Conservation (phyloP, 2,329 filamentous ascomycete genomes). For the Mycocentrospora acerina region DNA sequence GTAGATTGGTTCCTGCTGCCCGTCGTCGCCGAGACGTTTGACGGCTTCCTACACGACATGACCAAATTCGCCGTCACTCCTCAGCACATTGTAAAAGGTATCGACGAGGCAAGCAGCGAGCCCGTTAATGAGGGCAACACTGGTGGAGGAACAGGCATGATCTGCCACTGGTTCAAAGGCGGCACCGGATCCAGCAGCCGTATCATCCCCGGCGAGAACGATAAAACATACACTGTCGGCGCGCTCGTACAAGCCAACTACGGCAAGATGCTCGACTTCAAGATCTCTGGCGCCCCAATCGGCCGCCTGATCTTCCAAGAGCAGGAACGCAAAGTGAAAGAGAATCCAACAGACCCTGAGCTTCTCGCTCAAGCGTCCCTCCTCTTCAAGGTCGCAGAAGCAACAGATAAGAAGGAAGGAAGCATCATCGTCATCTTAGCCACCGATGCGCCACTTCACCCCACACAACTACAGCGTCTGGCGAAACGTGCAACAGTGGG, state of each 20-base stretch:
- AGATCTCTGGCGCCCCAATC: constrained; percentile 62
- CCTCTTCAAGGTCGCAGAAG: constrained; percentile 30
- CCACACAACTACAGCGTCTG: constrained; percentile 58
- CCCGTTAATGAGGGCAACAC: constrained; percentile 62
- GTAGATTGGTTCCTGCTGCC: constrained; percentile 58
- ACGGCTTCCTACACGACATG: constrained; percentile 62
- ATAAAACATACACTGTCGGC: constrained; percentile 58
- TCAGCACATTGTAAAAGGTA: constrained; percentile 56
- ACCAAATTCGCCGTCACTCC: constrained; percentile 57
- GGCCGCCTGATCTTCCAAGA: constrained; percentile 58
- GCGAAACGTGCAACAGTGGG: constrained; percentile 65
- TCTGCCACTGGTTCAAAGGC: constrained; percentile 66
- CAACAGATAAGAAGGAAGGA: constrained; percentile 59
- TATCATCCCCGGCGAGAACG: constrained; percentile 44
- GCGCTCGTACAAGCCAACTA: constrained; percentile 69
- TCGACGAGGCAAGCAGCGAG: constrained; percentile 53
- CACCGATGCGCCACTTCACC: constrained; percentile 62
- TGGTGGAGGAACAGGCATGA: constrained; percentile 69
- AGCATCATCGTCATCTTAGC: constrained; percentile 65
- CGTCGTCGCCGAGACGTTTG: constrained; percentile 64
- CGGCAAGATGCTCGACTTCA: constrained; percentile 57
- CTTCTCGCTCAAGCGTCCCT: constrained; percentile 29
- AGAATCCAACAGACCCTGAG: constrained; percentile 28
- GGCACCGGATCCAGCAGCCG: constrained; percentile 65
- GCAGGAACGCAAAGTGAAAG: constrained; percentile 39